Evolutionary conservation across 2,329 filamentous ascomycete species (phyloP).

Genomic region (Pseudogymnoascus sp.): DNA sequence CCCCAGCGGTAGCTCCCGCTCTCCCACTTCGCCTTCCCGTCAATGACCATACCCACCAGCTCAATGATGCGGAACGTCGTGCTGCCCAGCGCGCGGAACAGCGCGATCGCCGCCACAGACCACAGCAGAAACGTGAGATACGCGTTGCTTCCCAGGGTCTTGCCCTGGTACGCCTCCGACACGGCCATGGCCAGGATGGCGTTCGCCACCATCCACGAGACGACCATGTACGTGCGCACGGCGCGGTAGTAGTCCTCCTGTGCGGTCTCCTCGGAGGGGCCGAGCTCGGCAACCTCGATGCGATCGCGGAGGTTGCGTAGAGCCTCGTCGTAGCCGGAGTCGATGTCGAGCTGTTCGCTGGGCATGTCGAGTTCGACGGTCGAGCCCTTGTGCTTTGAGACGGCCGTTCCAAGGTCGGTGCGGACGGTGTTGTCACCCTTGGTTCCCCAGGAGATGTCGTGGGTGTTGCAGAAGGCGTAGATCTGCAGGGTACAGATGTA

Average conservation of each 20-base stretch:
- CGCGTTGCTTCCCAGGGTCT: constrained; percentile 69
- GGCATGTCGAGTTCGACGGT: constrained; percentile 97
- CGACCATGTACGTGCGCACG: constrained; percentile 96
- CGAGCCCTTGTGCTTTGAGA: constrained; percentile 61
- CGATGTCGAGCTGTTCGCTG: constrained; percentile 93
- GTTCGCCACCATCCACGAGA: constrained; percentile 89
- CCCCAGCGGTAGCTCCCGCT: constrained; percentile 8
- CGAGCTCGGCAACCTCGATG: constrained; percentile 64
- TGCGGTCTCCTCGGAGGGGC: constrained; percentile 66
- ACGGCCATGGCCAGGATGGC: constrained; percentile 90
- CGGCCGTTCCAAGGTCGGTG: constrained; percentile 84
- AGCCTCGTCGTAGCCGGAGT: constrained; percentile 94
- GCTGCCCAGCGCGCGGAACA: constrained; percentile 80
- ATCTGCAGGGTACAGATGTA: constrained; percentile 98
- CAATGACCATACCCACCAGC: constrained; percentile 73
- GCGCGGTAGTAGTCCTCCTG: constrained; percentile 99
- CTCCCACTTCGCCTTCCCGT: constrained; percentile 58
- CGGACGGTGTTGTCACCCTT: constrained; percentile 96
- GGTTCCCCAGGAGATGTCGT: constrained; percentile 98
- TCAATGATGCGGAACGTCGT: constrained; percentile 80
- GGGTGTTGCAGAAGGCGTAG: constrained; percentile 98
- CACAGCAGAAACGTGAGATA: constrained; percentile 93
- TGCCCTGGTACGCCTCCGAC: constrained; percentile 71
- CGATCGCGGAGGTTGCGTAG: constrained; percentile 91
- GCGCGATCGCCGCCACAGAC: constrained; percentile 76